Evolutionary conservation across 164 flowering plant species (phyloP).

Genomic region (Echeveria elegans): DNA sequence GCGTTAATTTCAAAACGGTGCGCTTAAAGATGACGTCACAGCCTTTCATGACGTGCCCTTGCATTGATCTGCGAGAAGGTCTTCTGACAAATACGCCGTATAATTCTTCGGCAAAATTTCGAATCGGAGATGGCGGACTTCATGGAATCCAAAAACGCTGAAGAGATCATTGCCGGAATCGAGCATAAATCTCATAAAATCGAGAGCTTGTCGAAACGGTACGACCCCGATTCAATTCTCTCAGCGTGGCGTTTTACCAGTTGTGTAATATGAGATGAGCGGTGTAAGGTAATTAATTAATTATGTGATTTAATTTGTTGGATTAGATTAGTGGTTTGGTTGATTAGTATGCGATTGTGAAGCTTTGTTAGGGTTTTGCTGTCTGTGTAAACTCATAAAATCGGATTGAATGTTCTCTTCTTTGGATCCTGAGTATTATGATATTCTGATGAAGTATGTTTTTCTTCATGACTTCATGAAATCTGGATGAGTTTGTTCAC

Average conservation of each 20-base stretch:
- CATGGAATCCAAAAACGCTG: conserved; percentile 70
- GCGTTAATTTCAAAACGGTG: neutral
- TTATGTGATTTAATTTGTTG: too few species aligned
- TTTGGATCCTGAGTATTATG: conserved; percentile 89
- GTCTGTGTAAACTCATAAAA: too few species aligned
- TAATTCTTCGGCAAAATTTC: neutral
- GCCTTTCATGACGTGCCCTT: neutral
- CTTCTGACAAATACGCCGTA: neutral
- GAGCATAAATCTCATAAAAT: conserved; percentile 90
- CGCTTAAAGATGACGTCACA: neutral
- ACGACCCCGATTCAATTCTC: conserved; percentile 1
- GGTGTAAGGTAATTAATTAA: conserved; percentile 86
- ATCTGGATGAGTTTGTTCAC: too few species aligned
- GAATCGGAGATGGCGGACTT: conserved; percentile 20
- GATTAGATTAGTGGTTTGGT: neutral
- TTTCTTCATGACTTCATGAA: neutral
- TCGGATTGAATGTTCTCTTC: conserved; percentile 72
- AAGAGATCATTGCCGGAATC: conserved; percentile 79
- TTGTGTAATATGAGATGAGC: conserved; percentile 43
- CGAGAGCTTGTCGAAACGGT: conserved; percentile 92
- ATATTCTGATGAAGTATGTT: conserved; percentile 91
- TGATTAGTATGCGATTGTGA: neutral
- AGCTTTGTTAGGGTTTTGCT: conserved; percentile 17
- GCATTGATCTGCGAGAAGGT: neutral
- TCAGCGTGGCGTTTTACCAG: neutral